phyloP scores from a whole-genome alignment of 2,329 filamentous ascomycete species.

The Myrmaecium sp. region DNA sequence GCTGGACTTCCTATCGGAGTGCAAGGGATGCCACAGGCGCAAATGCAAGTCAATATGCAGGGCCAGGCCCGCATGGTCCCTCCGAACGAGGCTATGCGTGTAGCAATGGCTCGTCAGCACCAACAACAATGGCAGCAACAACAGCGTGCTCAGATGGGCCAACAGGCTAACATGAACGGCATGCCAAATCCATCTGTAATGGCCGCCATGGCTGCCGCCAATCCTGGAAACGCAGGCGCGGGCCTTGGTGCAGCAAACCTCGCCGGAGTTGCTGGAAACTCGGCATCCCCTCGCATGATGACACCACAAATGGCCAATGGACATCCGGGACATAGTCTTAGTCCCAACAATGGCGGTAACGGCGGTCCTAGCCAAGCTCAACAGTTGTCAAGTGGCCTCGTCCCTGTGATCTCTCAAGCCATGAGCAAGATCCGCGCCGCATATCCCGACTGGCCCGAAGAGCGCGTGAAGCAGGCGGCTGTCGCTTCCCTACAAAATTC shows the following conservation, averaged over 20 bases:
- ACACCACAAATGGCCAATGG: slow-evolving; percentile 14
- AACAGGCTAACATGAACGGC: slow-evolving; percentile 18
- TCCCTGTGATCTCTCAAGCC: slow-evolving; percentile 17
- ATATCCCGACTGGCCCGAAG: slow-evolving; percentile 18
- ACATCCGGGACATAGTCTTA: no score
- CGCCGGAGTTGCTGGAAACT: slow-evolving; percentile 18
- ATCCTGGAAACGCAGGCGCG: no score
- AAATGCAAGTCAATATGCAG: slow-evolving; percentile 44
- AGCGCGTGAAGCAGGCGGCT: slow-evolving; percentile 17
- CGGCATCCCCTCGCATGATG: slow-evolving; percentile 16
- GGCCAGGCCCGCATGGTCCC: slow-evolving; percentile 40
- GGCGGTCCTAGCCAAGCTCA: slow-evolving; percentile 12
- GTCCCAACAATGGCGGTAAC: no score
- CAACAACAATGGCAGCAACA: slow-evolving; percentile 19
- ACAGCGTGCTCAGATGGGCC: slow-evolving; percentile 21
- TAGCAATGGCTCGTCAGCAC: slow-evolving; percentile 22
- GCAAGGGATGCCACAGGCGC: slow-evolving; percentile 50
- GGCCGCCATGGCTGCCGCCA: no score
- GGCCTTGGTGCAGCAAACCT: no score
- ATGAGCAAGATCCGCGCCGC: slow-evolving; percentile 16
- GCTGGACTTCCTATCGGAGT: slow-evolving; percentile 34
- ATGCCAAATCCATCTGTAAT: slow-evolving; percentile 11
- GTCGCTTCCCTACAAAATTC: slow-evolving; percentile 14
- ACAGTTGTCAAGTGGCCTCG: slow-evolving; percentile 15
- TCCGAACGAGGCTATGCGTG: slow-evolving; percentile 18